Evolutionary conservation across 768 basidiomycete species (phyloP).

Genomic region (Filobasidium wieringae): DNA sequence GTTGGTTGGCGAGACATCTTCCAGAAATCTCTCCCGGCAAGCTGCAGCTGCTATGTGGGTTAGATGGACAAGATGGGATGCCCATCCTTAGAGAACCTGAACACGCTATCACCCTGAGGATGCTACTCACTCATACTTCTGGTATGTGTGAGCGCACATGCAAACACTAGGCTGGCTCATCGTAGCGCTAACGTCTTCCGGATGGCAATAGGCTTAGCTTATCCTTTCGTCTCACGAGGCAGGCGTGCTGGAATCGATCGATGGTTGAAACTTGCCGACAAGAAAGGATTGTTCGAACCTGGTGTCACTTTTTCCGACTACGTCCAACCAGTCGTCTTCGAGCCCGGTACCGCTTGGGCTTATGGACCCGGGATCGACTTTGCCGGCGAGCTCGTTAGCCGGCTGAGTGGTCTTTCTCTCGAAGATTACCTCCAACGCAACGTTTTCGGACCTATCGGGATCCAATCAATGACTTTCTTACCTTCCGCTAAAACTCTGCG

Average conservation of each 20-base stretch:
- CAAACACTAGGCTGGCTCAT: no score
- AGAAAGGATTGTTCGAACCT: slow-evolving; percentile 15
- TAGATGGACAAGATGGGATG: slow-evolving; percentile 14
- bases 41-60: slow-evolving; percentile 23
- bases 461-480: slow-evolving; percentile 25
- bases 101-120: slow-evolving; percentile 25
- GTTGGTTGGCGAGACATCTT: slow-evolving; percentile 17
- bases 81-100: slow-evolving; percentile 17
- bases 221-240: slow-evolving; percentile 13
- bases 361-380: slow-evolving; percentile 33
- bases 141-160: slow-evolving; percentile 15
- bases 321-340: slow-evolving; percentile 13
- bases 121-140: slow-evolving; percentile 32
- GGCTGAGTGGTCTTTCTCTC: slow-evolving; percentile 22
- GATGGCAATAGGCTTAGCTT: slow-evolving; percentile 18
- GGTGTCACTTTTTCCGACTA: slow-evolving; percentile 9
- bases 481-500: slow-evolving; percentile 15
- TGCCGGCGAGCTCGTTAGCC: slow-evolving; percentile 27
- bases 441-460: slow-evolving; percentile 33
- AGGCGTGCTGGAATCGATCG: slow-evolving; percentile 11
- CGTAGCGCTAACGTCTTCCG: background rate
- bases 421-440: slow-evolving; percentile 31
- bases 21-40: slow-evolving; percentile 22
- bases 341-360: slow-evolving; percentile 24
- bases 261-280: slow-evolving; percentile 16